These are phyloP conservation scores for Alternaria atra DNA, from an alignment of 2,329 filamentous ascomycete species.

Conservation along the genomic window DNA sequence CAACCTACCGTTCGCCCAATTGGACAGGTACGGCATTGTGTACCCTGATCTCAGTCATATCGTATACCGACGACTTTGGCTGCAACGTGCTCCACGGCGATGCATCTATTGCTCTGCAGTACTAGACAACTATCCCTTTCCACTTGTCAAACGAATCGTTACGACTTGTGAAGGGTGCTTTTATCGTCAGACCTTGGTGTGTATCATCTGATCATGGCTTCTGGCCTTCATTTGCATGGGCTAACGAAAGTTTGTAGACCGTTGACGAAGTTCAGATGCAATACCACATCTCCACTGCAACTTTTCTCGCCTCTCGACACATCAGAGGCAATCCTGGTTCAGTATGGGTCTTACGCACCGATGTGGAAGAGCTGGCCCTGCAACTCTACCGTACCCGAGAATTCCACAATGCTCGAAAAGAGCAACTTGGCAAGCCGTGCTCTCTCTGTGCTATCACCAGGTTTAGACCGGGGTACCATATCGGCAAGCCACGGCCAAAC, in stretches of 20 bases:
- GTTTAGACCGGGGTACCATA: slow-evolving; percentile 1
- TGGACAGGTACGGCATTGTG: slow-evolving; percentile 33
- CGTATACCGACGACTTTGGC: slow-evolving; percentile 43
- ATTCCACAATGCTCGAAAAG: slow-evolving; percentile 36
- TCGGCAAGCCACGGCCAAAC: background rate
- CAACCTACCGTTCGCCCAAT: slow-evolving; percentile 39
- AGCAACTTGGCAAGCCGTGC: slow-evolving; percentile 36
- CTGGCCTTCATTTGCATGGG: background rate
- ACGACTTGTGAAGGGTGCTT: slow-evolving; percentile 41
- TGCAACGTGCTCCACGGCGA: slow-evolving; percentile 38
- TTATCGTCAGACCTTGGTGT: slow-evolving; percentile 40
- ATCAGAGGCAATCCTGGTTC: slow-evolving; percentile 28
- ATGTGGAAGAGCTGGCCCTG: slow-evolving; percentile 42
- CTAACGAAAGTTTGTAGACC: slow-evolving; percentile 23
- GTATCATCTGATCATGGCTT: background rate
- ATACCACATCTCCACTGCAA: slow-evolving; percentile 36
- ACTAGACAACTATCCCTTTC: slow-evolving; percentile 39
- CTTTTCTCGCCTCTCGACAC: slow-evolving; percentile 20
- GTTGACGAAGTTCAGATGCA: slow-evolving; percentile 40
- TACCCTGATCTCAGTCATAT: slow-evolving; percentile 39
- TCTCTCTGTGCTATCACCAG: slow-evolving; percentile 34
- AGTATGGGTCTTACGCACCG: slow-evolving; percentile 39
- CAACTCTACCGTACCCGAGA: slow-evolving; percentile 40
- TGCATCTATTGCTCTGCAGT: slow-evolving; percentile 40
- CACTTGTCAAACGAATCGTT: slow-evolving; percentile 25